Percentiles rank a stretch among this genome's conserved stretches.
Evolutionary conservation across 1,284 basidiomycete species (phyloP).

Genomic region (Inonotus hispidus): DNA sequence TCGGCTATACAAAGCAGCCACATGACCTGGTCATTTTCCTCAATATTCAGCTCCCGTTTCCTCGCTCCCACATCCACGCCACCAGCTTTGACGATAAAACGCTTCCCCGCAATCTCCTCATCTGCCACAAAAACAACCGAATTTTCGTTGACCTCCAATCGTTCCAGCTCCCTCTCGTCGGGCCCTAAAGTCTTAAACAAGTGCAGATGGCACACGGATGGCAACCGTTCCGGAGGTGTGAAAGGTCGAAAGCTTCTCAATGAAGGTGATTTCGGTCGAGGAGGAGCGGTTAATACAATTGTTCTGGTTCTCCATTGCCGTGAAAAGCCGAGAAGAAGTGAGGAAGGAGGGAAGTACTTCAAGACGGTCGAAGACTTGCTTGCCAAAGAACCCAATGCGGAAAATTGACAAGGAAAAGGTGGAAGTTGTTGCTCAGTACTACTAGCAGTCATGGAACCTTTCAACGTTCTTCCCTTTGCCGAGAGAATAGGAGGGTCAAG

Average conservation of each 20-base stretch:
- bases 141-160: constrained; percentile 67
- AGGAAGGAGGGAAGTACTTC: constrained; percentile 61
- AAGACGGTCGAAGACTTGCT: constrained; percentile 49
- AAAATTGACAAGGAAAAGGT: constrained; percentile 51
- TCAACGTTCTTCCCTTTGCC: constrained; percentile 31
- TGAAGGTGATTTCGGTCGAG: constrained; percentile 26
- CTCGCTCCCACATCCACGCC: constrained; percentile 51
- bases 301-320: constrained; percentile 68
- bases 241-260: constrained; percentile 6
- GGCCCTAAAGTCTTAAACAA: constrained; percentile 55
- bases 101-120: constrained; percentile 56
- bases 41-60: constrained; percentile 41
- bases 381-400: constrained; percentile 43
- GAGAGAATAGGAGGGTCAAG: constrained; percentile 31
- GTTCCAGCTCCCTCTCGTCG: constrained; percentile 64
- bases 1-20: constrained; percentile 67
- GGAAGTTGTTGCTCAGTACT: constrained; percentile 34
- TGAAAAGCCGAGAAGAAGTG: constrained; percentile 60
- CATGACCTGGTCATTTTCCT: constrained; percentile 39
- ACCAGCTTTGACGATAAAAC: constrained; percentile 61
- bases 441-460: constrained; percentile 29
- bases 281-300: constrained; percentile 51
- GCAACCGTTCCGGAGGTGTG: constrained; percentile 29
- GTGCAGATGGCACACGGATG: constrained; percentile 52
- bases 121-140: constrained; percentile 70